Base-by-base conservation (phyloP, 164 flowering plant species). In the Vitis riparia region DNA sequence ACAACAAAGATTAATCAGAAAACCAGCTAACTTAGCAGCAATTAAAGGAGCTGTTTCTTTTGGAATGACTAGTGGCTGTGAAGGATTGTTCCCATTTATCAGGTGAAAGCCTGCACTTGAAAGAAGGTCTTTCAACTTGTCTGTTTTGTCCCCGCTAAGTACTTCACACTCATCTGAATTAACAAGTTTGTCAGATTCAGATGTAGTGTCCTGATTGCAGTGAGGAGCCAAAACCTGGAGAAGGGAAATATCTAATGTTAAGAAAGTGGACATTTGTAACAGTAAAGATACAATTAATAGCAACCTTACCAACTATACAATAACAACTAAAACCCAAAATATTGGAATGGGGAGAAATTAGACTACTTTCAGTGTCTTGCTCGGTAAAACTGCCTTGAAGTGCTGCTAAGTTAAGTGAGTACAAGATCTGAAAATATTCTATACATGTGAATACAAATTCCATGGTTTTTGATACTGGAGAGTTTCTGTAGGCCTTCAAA, bases 11-110 rank as follows among this genome's bases (percentile, higher is more conserved):
- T 98, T 97, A 74, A 98, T 89, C 65, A 96, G 79, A 76, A 93
- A 96, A 71, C 97, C 98, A 84, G 98, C 98, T 69, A 95, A 93
- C 51, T 97, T 97, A 67, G 98, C 97, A 63, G 99, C 97, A 91
- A 93, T 97, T 97, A 93, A 90, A 50, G 92, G 77, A 73, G 93
- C 95, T 76, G 89, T 93, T 75, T 96, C 98, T 80, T 97, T 85
- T 68, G 91, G 79, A 56, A 97, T 92, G 71, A 93, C 97, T 79
- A 88, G 99, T 65, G 97, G 99, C 67, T 93, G 94, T 65, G 97
- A 92, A 78, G 97, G 81, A 83, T 91, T 93, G 71, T 92, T 98
- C 67, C 98, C 97, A 75, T 89, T 91, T 61, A 94, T 82, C 66
- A 96, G 95, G 73, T 93, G 97, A 79, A 96, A 90, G 15, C 99